A percentile compares a stretch with the other conserved stretches of the same genome.
These are phyloP conservation scores for Phaeosphaeriaceae sp. DNA, from an alignment of 2,329 filamentous ascomycete species.

Conservation along the genomic window DNA sequence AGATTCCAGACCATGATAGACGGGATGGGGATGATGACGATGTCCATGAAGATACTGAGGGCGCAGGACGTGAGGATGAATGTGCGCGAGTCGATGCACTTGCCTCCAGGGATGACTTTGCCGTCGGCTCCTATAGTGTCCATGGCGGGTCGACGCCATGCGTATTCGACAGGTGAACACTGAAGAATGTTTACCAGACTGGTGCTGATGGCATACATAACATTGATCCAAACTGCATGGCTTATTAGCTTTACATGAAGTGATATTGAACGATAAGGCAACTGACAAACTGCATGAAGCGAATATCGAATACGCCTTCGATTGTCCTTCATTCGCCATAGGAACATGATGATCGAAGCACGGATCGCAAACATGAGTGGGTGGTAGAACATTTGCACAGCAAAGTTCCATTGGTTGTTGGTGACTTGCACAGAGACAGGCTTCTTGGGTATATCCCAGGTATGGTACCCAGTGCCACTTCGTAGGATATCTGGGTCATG, in stretches of 20 bases:
- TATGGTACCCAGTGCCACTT: conserved; percentile 43
- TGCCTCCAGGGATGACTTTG: conserved; percentile 33
- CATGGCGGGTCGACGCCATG: conserved; percentile 37
- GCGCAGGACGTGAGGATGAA: conserved; percentile 45
- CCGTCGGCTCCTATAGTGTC: conserved; percentile 37
- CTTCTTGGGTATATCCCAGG: conserved; percentile 39
- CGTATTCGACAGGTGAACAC: conserved; percentile 42
- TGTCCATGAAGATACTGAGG: conserved; percentile 47
- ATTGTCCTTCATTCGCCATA: conserved; percentile 46
- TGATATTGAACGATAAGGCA: neutral
- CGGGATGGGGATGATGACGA: conserved; percentile 52
- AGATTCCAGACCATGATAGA: conserved; percentile 54
- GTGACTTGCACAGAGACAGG: conserved; percentile 34
- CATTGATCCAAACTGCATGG: conserved; percentile 40
- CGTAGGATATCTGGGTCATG: conserved; percentile 31
- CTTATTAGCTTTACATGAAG: neutral
- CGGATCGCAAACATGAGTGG: conserved; percentile 47
- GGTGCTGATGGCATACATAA: conserved; percentile 42
- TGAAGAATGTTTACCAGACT: conserved; percentile 46
- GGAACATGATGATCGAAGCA: conserved; percentile 48
- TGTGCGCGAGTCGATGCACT: conserved; percentile 41
- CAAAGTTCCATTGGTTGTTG: conserved; percentile 42
- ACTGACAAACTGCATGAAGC: conserved; percentile 39
- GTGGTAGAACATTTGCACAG: conserved; percentile 49
- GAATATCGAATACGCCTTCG: conserved; percentile 37